Percentiles rank a stretch among this genome's conserved stretches.
phyloP scores from a whole-genome alignment of 345 rosid genomes.

The Corymbia maculata region DNA sequence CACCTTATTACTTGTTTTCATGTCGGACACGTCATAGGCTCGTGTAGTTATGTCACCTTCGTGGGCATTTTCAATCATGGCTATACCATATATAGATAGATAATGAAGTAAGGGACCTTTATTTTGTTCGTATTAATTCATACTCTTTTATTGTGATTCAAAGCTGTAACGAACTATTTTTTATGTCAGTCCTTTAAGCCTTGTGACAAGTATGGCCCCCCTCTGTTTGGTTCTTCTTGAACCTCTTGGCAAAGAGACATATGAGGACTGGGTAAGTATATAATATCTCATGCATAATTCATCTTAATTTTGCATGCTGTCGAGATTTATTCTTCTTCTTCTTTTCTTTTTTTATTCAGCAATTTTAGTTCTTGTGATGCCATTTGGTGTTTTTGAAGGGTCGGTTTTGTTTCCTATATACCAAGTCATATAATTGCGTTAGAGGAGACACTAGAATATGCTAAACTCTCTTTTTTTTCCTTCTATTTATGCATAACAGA shows the following conservation, averaged over 20 bases:
- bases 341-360: background rate
- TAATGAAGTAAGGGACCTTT: background rate
- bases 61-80: background rate
- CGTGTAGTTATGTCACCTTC: background rate
- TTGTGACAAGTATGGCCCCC: constrained; percentile 86
- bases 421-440: background rate
- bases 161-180: background rate
- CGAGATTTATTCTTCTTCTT: background rate
- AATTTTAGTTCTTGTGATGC: background rate
- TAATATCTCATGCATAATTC: background rate
- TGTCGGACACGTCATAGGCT: background rate
- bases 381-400: background rate
- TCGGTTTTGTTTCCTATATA: background rate
- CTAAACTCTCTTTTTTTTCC: background rate
- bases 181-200: constrained; percentile 89
- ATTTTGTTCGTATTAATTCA: background rate
- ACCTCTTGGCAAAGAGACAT: constrained; percentile 94
- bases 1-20: background rate
- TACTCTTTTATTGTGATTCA: background rate
- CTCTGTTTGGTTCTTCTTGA: constrained; percentile 88
- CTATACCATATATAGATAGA: background rate
- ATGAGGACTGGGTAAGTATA: constrained; percentile 88
- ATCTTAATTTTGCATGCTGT: background rate
- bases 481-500: constrained; percentile 43
- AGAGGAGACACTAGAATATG: background rate